phyloP scores from a whole-genome alignment of 2,329 filamentous ascomycete genomes.

The Botrytis squamosa region DNA sequence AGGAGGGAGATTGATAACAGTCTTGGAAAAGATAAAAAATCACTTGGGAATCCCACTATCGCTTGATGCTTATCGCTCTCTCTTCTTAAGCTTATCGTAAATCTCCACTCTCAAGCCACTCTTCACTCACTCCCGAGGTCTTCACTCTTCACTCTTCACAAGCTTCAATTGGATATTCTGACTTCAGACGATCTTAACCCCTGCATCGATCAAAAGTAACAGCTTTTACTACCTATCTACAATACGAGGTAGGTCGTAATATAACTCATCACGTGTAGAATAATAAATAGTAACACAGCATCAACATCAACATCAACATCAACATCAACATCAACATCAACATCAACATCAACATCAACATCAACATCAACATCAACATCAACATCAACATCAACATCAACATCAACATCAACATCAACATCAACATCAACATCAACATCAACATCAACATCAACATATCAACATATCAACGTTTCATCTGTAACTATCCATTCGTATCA shows the following conservation, averaged over 20 bases:
- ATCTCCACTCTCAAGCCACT: not conserved
- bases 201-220: not conserved
- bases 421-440: not conserved
- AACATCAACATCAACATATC: not conserved
- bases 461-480: conserved; percentile 5
- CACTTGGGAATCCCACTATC: not conserved
- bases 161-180: not conserved
- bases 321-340: too few species aligned
- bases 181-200: not conserved
- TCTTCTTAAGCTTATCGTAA: not conserved
- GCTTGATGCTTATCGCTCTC: not conserved
- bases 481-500: not conserved
- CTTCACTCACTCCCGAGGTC: not conserved
- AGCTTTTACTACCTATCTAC: not conserved
- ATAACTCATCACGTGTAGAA: not conserved
- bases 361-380: too few species aligned
- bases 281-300: not conserved
- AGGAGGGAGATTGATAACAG: not conserved
- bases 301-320: not conserved
- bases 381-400: not conserved
- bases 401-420: too few species aligned
- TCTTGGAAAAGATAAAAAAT: not conserved
- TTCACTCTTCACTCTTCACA: not conserved
- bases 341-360: not conserved
- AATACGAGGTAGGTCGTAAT: too few species aligned